Evolutionary conservation across 768 basidiomycete genomes (phyloP), one percentile per base, ranked within the genome.

Genomic region (Gloeostereum incarnatum): DNA sequence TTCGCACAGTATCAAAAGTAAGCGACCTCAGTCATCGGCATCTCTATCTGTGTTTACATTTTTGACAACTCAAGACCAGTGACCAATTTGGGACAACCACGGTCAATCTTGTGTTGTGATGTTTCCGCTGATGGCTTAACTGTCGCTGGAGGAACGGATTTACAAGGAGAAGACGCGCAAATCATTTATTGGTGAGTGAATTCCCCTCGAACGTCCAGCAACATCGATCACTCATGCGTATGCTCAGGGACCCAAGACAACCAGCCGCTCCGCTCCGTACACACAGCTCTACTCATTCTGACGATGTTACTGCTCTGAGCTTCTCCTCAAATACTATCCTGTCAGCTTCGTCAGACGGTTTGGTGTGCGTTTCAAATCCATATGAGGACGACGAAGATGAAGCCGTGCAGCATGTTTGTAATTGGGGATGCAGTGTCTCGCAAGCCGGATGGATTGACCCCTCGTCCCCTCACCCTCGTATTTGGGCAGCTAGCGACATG

Each of bases 401-500:
- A 55, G 81, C 90, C 0, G 73, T 78, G 1, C 44, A 82, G 3
- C 67, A 82, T 31, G 83, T 91, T 17, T 85, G 81, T n/a, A 90
- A 90, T 45, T 87, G 82, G 77, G 87, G 83, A 2, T 78, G 77
- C 50, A 89, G 81, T 50, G 62, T 89, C 42, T 80, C 82, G 0
- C 83, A 86, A 51, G 77, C 74, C 5, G 89, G 80, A 1, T 85
- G 79, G 81, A 69, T 73, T 36, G n/a, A n/a, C n/a, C 52, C 62
- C 14, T 44, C 52, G 14, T 35, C 56, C 21, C 45, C 49, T 19
- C 35, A 57, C 4, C 60, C 60, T 21, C 61, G 55, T 33, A 64
- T 91, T 6, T 96, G 91, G 90, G 83, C 81, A 17, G 71, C 77
- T 8, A 92, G 88, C 46, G 93, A 96, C 60, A 96, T 96, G 92